Base-by-base conservation (phyloP, 1,139 yeast species). In the Debaryomycetaceae sp. region DNA sequence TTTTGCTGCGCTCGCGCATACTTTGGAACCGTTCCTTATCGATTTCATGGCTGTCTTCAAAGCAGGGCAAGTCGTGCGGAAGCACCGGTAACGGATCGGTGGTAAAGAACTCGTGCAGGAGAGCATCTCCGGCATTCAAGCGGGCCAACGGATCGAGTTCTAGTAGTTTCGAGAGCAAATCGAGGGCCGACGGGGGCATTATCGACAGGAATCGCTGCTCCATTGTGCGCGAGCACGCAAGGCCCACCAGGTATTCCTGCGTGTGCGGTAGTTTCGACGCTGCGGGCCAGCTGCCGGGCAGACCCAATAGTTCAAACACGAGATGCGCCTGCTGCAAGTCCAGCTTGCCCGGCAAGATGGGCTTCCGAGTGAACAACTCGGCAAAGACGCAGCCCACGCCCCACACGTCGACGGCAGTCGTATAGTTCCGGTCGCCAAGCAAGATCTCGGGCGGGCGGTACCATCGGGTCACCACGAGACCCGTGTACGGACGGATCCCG, bases 351-450 rank as follows among this genome's bases (percentile, higher is more conserved):
- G 75, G 86, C 29, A 92, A 55, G 13, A 92, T 82, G 0, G 98
- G 98, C 38, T 69, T 73, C 34, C 74, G 70, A 24, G 74, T 73
- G 55, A 82, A 90, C 45, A 87, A 64, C 51, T 92, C 99, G 0
- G 86, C 98, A 52, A 92, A 77, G 0, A 92, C 93, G 56, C 98
- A 92, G 2, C 98, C 98, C 10, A 83, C 73, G 1, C 97, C 97
- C 98, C 98, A 90, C 55, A 90, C 68, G 54, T 90, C 96, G 13
- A 90, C 87, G 0, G 97, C 93, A 0, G 96, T 82, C 3, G 97
- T 86, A 47, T 90, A 90, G 35, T 69, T 63, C 36, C 80, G 63
- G 41, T 86, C 95, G 2, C 96, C 96, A 31, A 90, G 55, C 15
- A 90, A 66, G 15, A 90, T 64, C 51, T 90, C 96, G 0, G 97